A percentile compares a stretch with the other conserved stretches of the same genome.
Conservation (phyloP, 345 rosid genomes). For the Aegle marmelos region DNA sequence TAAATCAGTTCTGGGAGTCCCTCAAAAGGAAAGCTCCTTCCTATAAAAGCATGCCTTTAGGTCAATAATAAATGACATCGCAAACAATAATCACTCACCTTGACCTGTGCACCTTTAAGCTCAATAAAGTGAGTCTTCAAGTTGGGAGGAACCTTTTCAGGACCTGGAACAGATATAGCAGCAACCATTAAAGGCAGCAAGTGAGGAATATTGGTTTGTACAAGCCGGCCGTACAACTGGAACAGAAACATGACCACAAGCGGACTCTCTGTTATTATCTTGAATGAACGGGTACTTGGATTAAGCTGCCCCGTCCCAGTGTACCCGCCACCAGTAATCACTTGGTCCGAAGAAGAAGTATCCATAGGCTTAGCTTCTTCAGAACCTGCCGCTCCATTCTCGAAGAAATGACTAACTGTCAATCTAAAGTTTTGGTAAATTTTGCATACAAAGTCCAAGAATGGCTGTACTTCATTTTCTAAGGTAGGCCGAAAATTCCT, state of each 20-base stretch:
- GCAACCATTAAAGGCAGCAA: constrained; percentile 93
- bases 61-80: neutral
- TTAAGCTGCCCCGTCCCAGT: constrained; percentile 74
- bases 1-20: neutral
- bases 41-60: neutral
- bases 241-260: constrained; percentile 98
- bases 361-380: constrained; percentile 90
- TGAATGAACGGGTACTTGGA: constrained; percentile 89
- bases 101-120: constrained; percentile 98
- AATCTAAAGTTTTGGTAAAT: constrained; percentile 81
- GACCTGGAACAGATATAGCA: constrained; percentile 96
- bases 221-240: constrained; percentile 89
- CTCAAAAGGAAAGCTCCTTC: neutral
- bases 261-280: constrained; percentile 97
- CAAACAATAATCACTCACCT: constrained; percentile 50
- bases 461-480: constrained; percentile 95
- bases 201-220: constrained; percentile 92
- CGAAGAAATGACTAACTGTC: constrained; percentile 90
- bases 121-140: constrained; percentile 86
- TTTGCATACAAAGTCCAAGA: constrained; percentile 93
- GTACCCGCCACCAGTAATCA: constrained; percentile 44
- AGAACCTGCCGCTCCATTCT: constrained; percentile 41
- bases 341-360: constrained; percentile 67
- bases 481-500: constrained; percentile 90
- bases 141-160: constrained; percentile 85